These are phyloP conservation scores for Trametes sanguinea DNA, from an alignment of 768 basidiomycete species.

Conservation along the genomic window DNA sequence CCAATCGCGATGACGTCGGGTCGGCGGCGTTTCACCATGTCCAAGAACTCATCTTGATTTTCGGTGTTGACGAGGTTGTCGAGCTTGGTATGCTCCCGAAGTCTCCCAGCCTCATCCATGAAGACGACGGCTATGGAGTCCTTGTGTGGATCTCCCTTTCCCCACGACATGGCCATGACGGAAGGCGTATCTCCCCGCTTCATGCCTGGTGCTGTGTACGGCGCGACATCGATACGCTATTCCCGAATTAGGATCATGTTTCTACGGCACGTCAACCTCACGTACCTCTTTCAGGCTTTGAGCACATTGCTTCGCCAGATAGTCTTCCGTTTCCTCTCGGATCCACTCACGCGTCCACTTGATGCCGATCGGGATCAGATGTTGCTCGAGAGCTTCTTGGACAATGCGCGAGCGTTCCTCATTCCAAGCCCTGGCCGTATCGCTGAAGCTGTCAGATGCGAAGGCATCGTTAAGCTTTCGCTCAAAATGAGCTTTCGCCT, in stretches of 20 bases:
- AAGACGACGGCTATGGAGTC: constrained; percentile 86
- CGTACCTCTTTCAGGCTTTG: constrained; percentile 69
- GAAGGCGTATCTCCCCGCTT: constrained; percentile 70
- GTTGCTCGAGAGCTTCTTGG: constrained; percentile 74
- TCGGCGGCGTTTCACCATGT: constrained; percentile 77
- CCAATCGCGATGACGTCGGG: constrained; percentile 90
- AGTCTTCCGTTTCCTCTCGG: constrained; percentile 88
- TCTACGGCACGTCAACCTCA: constrained; percentile 10
- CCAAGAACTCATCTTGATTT: constrained; percentile 70
- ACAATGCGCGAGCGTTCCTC: constrained; percentile 78
- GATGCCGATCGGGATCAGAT: constrained; percentile 81
- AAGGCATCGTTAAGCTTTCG: constrained; percentile 79
- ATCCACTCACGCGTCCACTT: constrained; percentile 91
- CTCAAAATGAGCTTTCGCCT: constrained; percentile 67
- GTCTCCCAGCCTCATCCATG: constrained; percentile 84
- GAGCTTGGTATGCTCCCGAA: constrained; percentile 87
- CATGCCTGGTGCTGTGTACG: constrained; percentile 63
- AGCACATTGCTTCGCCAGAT: constrained; percentile 67
- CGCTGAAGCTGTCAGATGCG: constrained; percentile 80
- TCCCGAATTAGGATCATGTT: background rate
- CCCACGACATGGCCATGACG: constrained; percentile 92
- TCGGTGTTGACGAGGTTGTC: constrained; percentile 82
- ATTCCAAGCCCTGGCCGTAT: constrained; percentile 90
- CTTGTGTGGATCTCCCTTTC: constrained; percentile 90
- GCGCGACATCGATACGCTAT: constrained; percentile 83